A percentile compares a stretch with the other conserved stretches of the same genome.
Evolutionary conservation across 805 yeast genomes (phyloP).

Genomic region (Teunomyces panamensis): DNA sequence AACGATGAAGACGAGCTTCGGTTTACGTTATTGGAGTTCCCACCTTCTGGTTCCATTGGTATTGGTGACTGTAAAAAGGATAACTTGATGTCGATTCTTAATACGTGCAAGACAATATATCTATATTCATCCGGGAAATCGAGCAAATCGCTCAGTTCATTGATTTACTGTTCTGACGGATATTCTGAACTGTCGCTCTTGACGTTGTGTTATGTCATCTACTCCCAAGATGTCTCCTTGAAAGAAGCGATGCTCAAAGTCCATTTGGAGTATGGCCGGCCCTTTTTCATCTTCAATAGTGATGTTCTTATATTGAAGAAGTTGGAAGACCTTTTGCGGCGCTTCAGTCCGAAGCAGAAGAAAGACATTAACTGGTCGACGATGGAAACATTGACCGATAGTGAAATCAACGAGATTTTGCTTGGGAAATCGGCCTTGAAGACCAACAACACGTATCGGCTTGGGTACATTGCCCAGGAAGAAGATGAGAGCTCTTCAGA

Average conservation of each 20-base stretch:
- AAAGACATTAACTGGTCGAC: constrained; percentile 25
- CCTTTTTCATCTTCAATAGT: constrained; percentile 77
- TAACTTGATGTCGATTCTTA: constrained; percentile 61
- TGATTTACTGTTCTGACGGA: constrained; percentile 84
- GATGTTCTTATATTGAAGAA: constrained; percentile 67
- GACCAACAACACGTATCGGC: constrained; percentile 3
- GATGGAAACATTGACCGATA: constrained; percentile 25
- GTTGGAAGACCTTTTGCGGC: constrained; percentile 58
- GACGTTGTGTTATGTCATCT: constrained; percentile 67
- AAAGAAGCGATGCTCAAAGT: constrained; percentile 65
- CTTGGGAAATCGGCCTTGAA: constrained; percentile 16
- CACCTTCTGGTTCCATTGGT: constrained; percentile 82
- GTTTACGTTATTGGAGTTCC: constrained; percentile 52
- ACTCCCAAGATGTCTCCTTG: constrained; percentile 55
- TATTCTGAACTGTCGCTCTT: constrained; percentile 88
- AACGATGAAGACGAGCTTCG: constrained; percentile 17
- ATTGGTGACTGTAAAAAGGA: constrained; percentile 66
- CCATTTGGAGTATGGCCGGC: constrained; percentile 65
- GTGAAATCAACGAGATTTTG: constrained; percentile 35
- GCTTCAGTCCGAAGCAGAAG: constrained; percentile 50
- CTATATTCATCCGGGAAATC: constrained; percentile 29
- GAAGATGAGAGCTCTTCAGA: constrained; percentile 10
- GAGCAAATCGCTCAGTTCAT: constrained; percentile 40
- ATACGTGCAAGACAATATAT: constrained; percentile 66
- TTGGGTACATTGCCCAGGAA: constrained; percentile 30